phyloP scores from a whole-genome alignment of 495 filamentous ascomycete species.

The Penicillium tannophilum region DNA sequence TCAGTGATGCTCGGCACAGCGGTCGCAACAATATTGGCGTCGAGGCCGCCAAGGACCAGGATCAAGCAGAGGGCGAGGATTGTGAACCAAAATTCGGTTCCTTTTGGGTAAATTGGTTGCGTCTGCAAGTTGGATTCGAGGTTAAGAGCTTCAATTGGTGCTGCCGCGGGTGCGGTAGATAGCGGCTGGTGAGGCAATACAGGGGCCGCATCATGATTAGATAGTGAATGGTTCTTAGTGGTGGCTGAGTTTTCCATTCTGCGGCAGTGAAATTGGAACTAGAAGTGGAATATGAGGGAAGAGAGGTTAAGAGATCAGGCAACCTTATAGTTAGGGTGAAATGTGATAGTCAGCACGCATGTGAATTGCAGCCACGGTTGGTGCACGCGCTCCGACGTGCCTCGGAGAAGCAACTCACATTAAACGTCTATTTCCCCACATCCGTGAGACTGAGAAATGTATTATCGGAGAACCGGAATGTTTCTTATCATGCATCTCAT shows the following conservation, averaged over 20 bases:
- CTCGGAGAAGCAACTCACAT: slow-evolving; percentile 34
- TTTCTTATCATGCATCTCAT: slow-evolving; percentile 50
- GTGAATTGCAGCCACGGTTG: slow-evolving; percentile 44
- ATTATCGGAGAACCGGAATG: slow-evolving; percentile 37
- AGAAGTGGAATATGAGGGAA: no score
- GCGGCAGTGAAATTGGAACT: no score
- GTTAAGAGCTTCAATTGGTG: slow-evolving; percentile 14
- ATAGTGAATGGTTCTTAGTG: no score
- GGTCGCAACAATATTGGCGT: slow-evolving; percentile 69
- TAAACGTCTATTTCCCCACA: slow-evolving; percentile 38
- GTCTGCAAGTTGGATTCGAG: slow-evolving; percentile 8
- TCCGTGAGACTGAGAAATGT: slow-evolving; percentile 39
- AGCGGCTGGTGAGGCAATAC: no score
- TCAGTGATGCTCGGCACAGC: slow-evolving; percentile 71
- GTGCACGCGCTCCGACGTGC: slow-evolving; percentile 36
- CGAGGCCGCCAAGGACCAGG: slow-evolving; percentile 22
- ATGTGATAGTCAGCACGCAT: no score
- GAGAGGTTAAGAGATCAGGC: no score
- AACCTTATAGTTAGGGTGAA: no score
- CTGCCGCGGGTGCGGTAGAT: slow-evolving; percentile 13
- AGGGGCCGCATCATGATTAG: no score
- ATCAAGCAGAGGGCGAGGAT: slow-evolving; percentile 17
- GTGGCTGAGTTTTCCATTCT: no score
- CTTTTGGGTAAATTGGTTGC: slow-evolving; percentile 21
- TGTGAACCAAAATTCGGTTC: slow-evolving; percentile 21